A percentile compares a stretch with the other conserved stretches of the same genome.
Evolutionary conservation across 2,329 filamentous ascomycete genomes (phyloP).

Genomic region (Alternaria sp.): DNA sequence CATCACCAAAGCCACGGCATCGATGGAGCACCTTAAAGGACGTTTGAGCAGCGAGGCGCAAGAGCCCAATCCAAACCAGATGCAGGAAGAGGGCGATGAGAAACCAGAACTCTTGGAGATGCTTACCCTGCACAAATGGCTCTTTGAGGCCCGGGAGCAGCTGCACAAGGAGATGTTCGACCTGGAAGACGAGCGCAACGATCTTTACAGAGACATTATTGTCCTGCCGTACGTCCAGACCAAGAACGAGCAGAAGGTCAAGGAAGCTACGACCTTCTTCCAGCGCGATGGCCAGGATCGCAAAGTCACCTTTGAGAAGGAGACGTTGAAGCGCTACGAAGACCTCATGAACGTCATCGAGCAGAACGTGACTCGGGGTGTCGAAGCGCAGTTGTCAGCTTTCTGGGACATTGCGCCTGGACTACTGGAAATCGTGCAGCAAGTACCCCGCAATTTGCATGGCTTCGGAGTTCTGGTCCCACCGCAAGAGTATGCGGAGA

Average conservation of each 20-base stretch:
- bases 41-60: conserved; percentile 76
- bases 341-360: conserved; percentile 82
- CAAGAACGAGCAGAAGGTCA: conserved; percentile 78
- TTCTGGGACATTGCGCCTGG: conserved; percentile 98
- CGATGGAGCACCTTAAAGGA: conserved; percentile 77
- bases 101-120: conserved; percentile 93
- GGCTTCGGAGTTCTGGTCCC: conserved; percentile 80
- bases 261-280: conserved; percentile 83
- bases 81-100: conserved; percentile 94
- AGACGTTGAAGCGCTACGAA: conserved; percentile 74
- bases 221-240: conserved; percentile 77
- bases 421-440: conserved; percentile 77
- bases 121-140: conserved; percentile 92
- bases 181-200: conserved; percentile 81
- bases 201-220: conserved; percentile 84
- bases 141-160: conserved; percentile 91
- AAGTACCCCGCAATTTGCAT: conserved; percentile 68
- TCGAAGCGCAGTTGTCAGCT: conserved; percentile 88
- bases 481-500: conserved; percentile 79
- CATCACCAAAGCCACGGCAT: conserved; percentile 73
- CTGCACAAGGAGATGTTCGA: conserved; percentile 87
- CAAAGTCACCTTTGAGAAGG: conserved; percentile 72
- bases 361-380: conserved; percentile 82
- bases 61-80: conserved; percentile 75
- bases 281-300: conserved; percentile 76